These are phyloP conservation scores for Magnaporthiopsis rhizophila DNA, from an alignment of 2,329 filamentous ascomycete genomes.

Conservation along the genomic window DNA sequence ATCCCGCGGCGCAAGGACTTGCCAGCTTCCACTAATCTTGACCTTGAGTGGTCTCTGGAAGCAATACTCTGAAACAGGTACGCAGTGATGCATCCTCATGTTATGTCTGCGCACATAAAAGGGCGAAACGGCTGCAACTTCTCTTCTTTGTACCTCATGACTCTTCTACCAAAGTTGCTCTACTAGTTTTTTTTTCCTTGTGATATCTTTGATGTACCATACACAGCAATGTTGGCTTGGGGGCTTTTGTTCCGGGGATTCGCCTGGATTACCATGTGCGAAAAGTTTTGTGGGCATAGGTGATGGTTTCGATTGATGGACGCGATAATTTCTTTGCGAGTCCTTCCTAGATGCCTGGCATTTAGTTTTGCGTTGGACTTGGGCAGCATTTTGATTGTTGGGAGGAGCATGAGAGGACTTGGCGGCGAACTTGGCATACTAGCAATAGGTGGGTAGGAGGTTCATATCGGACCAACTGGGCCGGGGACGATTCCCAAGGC, in stretches of 20 bases:
- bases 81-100: not conserved
- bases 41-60: not conserved
- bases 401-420: not conserved
- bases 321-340: not conserved
- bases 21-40: conserved; percentile 37
- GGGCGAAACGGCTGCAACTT: not conserved
- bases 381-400: not conserved
- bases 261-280: not conserved
- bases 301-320: not conserved
- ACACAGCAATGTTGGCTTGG: not conserved
- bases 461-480: not conserved
- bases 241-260: not conserved
- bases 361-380: not conserved
- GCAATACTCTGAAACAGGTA: not conserved
- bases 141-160: not conserved
- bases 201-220: not conserved
- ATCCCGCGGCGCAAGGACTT: conserved; percentile 38
- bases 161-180: not conserved
- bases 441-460: not conserved
- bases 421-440: not conserved
- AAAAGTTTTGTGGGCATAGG: not conserved
- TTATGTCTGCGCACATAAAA: not conserved
- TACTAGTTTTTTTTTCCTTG: not conserved
- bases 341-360: not conserved
- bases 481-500: not conserved